Base-by-base conservation (phyloP, 2,329 filamentous ascomycete genomes). In the Cytospora leucostoma region DNA sequence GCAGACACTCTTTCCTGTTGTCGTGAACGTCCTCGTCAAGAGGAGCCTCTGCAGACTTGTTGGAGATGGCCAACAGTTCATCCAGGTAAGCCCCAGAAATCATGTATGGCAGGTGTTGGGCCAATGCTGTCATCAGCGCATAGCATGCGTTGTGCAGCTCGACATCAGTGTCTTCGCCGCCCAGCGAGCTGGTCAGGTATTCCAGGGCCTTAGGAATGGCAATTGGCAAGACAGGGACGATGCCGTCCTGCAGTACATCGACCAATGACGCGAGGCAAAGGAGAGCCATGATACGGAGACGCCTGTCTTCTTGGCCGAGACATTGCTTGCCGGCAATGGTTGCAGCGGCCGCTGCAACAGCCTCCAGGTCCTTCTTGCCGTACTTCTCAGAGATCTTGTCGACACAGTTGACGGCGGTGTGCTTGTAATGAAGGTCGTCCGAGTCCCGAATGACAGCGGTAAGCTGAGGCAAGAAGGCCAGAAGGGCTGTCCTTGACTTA, bases 351-450 rank as follows among this genome's bases (percentile, higher is more conserved):
- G 85, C 84, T 33, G 90, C 82, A 52, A 97, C 90, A 52, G 87
- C 88, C 68, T 90, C 86, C 1, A 90, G 82, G 71, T 97, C 91
- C 74, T 93, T 96, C 80, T 95, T 96, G 68, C 95, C 96, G 74
- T 97, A 98, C 74, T 94, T 94, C 76, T 97, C 93, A 2, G 91
- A 86, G 67, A 99, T 96, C 75, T 92, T 91, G 77, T 97, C 93
- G 52, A 98, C 89, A 70, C 94, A 98, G 40, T 88, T 88, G 66
- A 99, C 88, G 1, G 93, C 91, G 12, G 91, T 92, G 70, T 93
- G 89, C 76, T 94, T 93, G 74, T 95, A 89, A 34, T 87, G 82
- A 59, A 89, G 84, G 68, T 95, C 88, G 37, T 84, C 79, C 7
- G 90, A 89, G 56, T 89, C 84, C 61, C 88, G 82, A 64, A 99